Evolutionary conservation across 345 rosid genomes (phyloP), one percentile per base, ranked within the genome.

Genomic region (Linum trigynum): DNA sequence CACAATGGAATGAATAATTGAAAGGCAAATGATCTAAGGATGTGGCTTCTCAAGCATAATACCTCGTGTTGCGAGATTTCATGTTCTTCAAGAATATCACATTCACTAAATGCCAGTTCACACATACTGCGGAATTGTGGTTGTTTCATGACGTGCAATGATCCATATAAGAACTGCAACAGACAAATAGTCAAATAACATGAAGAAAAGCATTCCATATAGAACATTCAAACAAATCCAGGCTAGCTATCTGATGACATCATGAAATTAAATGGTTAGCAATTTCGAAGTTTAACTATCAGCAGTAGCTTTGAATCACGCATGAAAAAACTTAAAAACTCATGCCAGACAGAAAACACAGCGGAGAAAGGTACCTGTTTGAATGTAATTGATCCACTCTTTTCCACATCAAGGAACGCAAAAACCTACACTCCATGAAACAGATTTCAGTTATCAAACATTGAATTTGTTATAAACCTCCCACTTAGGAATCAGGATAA

Each of bases 121-220:
- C 97, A 86, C 59, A 85, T 79, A 75, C 79, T 85, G 67, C 69
- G 71, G 76, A 94, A 94, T 42, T 72, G 69, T 1, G 95, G 95
- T 61, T 66, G 90, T 61, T 71, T 82, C 82, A 80, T 71, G 66
- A 94, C 85, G 62, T 88, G 86, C 51, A 85, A 90, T 38, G 95
- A 85, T 53, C 84, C 97, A 77, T 71, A 86, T 76, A 94, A 79
- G 81, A 83, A 94, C 99, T 94, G 86, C 81, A 76, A 69, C 70
- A 66, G 67, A 69, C 62, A 61, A 66, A 55, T 16, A 50, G 63
- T 50, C 62, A 48, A 65, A 15, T 43, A 38, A 37, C 17, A 3
- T 15, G 16, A 6, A 38, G 7, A 66, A n/a, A 39, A 32, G 14
- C 37, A 55, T n/a, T 6, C 7, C 39, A 51, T 12, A 9, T 45